Evolutionary conservation across 2,329 filamentous ascomycete species (phyloP).

Genomic region (Penicillium polonicum): DNA sequence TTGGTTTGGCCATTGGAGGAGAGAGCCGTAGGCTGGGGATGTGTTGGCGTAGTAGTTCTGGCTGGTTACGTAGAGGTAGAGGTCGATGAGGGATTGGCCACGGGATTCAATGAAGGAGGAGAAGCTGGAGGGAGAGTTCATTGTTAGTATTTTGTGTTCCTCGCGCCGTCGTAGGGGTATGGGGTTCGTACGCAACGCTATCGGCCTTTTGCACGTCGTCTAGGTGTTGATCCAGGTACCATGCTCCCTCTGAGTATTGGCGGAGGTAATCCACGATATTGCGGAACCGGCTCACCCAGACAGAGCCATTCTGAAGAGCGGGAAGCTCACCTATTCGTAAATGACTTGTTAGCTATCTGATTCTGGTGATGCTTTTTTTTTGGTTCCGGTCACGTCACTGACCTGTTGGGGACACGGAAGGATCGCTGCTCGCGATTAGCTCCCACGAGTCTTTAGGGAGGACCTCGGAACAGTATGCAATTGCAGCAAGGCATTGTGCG

Average conservation of each 20-base stretch:
- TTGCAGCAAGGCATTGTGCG: slow-evolving; percentile 79
- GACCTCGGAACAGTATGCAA: slow-evolving; percentile 70
- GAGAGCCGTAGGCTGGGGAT: slow-evolving; percentile 73
- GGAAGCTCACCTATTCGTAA: slow-evolving; percentile 53
- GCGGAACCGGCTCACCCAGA: slow-evolving; percentile 54
- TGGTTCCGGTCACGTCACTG: slow-evolving; percentile 40
- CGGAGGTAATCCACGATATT: slow-evolving; percentile 55
- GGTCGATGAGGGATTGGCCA: slow-evolving; percentile 75
- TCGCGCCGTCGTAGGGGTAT: neutral
- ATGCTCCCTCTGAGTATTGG: slow-evolving; percentile 48
- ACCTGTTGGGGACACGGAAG: slow-evolving; percentile 69
- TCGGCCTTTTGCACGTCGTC: slow-evolving; percentile 48
- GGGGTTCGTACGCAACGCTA: slow-evolving; percentile 46
- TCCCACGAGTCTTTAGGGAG: slow-evolving; percentile 63
- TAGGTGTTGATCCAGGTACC: slow-evolving; percentile 49
- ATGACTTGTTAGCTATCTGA: neutral
- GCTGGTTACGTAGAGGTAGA: slow-evolving; percentile 85
- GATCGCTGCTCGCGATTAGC: slow-evolving; percentile 71
- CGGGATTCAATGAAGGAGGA: slow-evolving; percentile 71
- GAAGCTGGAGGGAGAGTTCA: slow-evolving; percentile 31
- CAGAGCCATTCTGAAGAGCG: slow-evolving; percentile 55
- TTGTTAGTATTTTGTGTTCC: neutral
- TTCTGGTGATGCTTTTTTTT: neutral
- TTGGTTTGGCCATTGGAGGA: slow-evolving; percentile 83
- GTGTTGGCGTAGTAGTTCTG: slow-evolving; percentile 80